These are phyloP conservation scores for Clonostachys byssicola DNA, from an alignment of 2,329 filamentous ascomycete genomes.

Conservation along the genomic window DNA sequence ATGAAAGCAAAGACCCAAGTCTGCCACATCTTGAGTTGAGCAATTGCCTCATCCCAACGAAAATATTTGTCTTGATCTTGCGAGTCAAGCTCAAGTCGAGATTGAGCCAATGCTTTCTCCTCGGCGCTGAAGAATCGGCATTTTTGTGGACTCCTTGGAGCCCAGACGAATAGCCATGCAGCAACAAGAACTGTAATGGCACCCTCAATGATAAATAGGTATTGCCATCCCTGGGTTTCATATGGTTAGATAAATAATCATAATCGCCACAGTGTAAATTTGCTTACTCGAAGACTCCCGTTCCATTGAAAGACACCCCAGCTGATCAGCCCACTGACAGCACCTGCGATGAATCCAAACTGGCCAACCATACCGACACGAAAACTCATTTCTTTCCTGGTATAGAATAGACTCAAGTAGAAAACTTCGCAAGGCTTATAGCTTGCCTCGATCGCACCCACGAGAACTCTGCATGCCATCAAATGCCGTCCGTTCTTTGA, in stretches of 20 bases:
- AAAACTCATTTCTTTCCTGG: conserved; percentile 20
- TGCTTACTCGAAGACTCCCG: conserved; percentile 6
- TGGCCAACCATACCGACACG: conserved; percentile 6
- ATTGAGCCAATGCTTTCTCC: conserved; percentile 14
- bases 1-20: conserved; percentile 15
- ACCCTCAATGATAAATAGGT: conserved; percentile 18
- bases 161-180: conserved; percentile 9
- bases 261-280: background rate
- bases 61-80: conserved; percentile 11
- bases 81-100: conserved; percentile 14
- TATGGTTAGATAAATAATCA: background rate
- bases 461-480: conserved; percentile 32
- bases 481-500: conserved; percentile 34
- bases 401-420: conserved; percentile 34
- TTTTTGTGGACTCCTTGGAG: conserved; percentile 11
- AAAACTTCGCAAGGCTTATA: conserved; percentile 41
- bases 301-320: conserved; percentile 16
- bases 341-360: conserved; percentile 15
- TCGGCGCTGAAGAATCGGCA: conserved; percentile 13
- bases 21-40: conserved; percentile 10
- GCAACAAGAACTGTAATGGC: conserved; percentile 12
- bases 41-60: conserved; percentile 12
- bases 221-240: conserved; percentile 13
- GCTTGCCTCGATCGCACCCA: conserved; percentile 35
- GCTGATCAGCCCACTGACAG: conserved; percentile 15